Evolutionary conservation across 352 stramenopile species (phyloP).

Genomic region (Phytophthora constricta): DNA sequence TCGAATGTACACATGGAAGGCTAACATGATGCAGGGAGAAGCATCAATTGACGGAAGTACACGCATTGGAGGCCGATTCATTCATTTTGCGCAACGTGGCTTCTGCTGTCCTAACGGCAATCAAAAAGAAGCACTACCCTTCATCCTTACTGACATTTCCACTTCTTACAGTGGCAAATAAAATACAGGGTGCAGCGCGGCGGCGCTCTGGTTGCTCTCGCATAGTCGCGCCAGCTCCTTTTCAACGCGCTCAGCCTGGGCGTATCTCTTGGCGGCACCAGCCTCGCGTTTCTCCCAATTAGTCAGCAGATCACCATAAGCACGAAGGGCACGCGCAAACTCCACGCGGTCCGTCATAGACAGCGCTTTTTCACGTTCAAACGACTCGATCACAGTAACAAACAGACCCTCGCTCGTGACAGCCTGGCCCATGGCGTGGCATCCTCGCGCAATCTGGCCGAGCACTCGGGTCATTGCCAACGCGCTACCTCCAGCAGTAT

Average conservation of each 20-base stretch:
- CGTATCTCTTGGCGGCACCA: slow-evolving; percentile 48
- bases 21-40: no score
- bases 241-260: slow-evolving; percentile 47
- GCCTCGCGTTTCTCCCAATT: slow-evolving; percentile 68
- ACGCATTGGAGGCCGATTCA: no score
- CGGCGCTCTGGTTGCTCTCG: slow-evolving; percentile 33
- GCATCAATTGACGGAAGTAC: no score
- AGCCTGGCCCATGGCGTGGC: slow-evolving; percentile 65
- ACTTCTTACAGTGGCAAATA: slow-evolving; percentile 54
- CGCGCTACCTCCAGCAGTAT: slow-evolving; percentile 49
- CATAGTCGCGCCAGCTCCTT: slow-evolving; percentile 40
- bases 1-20: no score
- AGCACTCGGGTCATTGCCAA: slow-evolving; percentile 72
- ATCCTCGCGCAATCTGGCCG: slow-evolving; percentile 69
- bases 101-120: slow-evolving; percentile 7
- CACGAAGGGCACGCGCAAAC: slow-evolving; percentile 66
- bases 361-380: slow-evolving; percentile 64
- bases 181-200: slow-evolving; percentile 54
- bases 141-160: slow-evolving; percentile 9
- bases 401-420: slow-evolving; percentile 78
- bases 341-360: slow-evolving; percentile 67
- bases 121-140: slow-evolving; percentile 1
- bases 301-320: slow-evolving; percentile 58
- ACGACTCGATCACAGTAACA: slow-evolving; percentile 71
- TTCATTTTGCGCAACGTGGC: no score